Percentiles rank a stretch among this genome's conserved stretches.
Evolutionary conservation across 495 filamentous ascomycete species (phyloP).

Genomic region (Aspergillus haitiensis): DNA sequence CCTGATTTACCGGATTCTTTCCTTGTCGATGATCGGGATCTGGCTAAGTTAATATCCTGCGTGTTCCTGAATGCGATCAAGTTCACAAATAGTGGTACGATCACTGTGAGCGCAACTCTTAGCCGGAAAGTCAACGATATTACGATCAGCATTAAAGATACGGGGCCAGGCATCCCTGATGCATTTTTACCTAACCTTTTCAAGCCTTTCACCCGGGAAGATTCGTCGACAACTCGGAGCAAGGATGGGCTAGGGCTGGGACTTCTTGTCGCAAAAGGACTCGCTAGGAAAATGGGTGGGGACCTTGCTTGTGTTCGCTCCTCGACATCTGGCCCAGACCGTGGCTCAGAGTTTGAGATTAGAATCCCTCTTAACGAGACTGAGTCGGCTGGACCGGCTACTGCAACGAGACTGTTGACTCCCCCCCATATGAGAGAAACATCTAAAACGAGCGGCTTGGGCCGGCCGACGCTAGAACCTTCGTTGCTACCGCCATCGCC

Average conservation of each 20-base stretch:
- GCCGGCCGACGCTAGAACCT: constrained; percentile 28
- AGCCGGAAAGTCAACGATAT: constrained; percentile 55
- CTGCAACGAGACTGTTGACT: constrained; percentile 32
- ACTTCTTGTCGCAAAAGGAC: constrained; percentile 72
- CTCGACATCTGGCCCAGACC: constrained; percentile 63
- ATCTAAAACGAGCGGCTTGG: constrained; percentile 28
- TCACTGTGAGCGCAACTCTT: constrained; percentile 57
- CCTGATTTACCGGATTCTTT: constrained; percentile 64
- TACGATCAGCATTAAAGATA: constrained; percentile 64
- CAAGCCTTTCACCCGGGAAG: constrained; percentile 71
- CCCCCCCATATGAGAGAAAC: constrained; percentile 31
- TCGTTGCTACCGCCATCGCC: constrained; percentile 28
- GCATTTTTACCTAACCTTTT: constrained; percentile 71
- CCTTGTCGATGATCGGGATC: constrained; percentile 67
- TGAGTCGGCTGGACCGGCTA: constrained; percentile 45
- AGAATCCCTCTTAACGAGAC: constrained; percentile 61
- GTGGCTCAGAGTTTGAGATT: constrained; percentile 75
- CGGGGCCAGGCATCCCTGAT: constrained; percentile 69
- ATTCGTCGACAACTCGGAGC: constrained; percentile 68
- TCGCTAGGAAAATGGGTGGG: constrained; percentile 73
- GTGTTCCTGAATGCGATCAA: constrained; percentile 79
- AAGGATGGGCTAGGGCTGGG: constrained; percentile 75
- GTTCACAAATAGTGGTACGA: constrained; percentile 71
- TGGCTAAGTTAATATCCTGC: constrained; percentile 73
- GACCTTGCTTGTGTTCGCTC: constrained; percentile 69